These are phyloP conservation scores for Fusarium coffeatum DNA, from an alignment of 2,329 filamentous ascomycete species.

Conservation along the genomic window DNA sequence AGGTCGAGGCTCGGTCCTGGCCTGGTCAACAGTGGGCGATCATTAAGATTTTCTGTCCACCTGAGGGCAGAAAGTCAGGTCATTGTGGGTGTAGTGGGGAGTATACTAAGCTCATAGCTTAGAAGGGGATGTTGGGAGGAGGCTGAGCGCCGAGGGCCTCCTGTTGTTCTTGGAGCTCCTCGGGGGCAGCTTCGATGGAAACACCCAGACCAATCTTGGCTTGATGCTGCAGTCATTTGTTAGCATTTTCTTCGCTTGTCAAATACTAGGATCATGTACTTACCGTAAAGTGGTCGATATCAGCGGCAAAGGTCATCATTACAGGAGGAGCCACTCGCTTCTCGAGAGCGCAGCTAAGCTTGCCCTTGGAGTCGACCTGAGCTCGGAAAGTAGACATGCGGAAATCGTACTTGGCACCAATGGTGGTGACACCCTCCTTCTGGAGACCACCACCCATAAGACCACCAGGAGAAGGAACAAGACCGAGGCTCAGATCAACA, in stretches of 20 bases:
- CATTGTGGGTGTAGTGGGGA: constrained; percentile 34
- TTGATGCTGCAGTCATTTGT: constrained; percentile 74
- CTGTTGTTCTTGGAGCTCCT: constrained; percentile 89
- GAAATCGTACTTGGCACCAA: constrained; percentile 99
- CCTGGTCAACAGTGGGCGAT: constrained; percentile 42
- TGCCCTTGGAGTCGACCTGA: constrained; percentile 94
- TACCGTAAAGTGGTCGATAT: constrained; percentile 96
- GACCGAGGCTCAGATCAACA: constrained; percentile 91
- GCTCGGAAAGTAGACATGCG: constrained; percentile 94
- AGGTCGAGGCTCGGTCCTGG: constrained; percentile 36
- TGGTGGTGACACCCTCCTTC: constrained; percentile 89
- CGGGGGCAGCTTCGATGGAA: constrained; percentile 85
- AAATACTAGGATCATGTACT: constrained; percentile 52
- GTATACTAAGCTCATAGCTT: constrained; percentile 50
- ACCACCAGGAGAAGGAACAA: constrained; percentile 72
- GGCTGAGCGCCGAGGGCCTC: constrained; percentile 66
- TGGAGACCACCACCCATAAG: constrained; percentile 80
- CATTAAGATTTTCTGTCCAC: constrained; percentile 46
- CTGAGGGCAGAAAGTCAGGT: constrained; percentile 37
- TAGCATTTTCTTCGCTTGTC: constrained; percentile 9
- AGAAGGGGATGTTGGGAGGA: constrained; percentile 73
- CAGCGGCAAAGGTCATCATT: constrained; percentile 92
- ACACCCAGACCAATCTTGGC: constrained; percentile 95
- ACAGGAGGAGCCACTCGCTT: constrained; percentile 95
- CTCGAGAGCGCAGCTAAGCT: constrained; percentile 91